These are phyloP conservation scores for Chytriomyces confervae DNA, from an alignment of 192 early-diverging fungal genomes.

Conservation along the genomic window DNA sequence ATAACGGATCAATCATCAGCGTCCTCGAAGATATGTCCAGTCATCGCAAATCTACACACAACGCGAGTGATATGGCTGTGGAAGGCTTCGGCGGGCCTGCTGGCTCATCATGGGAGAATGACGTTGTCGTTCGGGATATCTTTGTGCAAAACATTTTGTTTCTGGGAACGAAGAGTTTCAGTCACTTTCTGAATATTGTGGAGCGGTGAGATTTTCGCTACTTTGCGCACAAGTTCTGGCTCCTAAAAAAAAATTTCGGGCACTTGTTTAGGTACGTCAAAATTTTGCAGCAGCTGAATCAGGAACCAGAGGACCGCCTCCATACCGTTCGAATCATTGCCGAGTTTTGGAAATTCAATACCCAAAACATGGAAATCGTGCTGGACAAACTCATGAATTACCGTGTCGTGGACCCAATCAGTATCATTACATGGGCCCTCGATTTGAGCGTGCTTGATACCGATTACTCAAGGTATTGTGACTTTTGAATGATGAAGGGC, in stretches of 20 bases:
- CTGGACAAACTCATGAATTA: slow-evolving; percentile 96
- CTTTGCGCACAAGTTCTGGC: neutral
- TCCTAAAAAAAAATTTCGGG: neutral
- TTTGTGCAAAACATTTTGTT: slow-evolving; percentile 85
- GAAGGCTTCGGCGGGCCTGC: slow-evolving; percentile 16
- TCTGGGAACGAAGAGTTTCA: slow-evolving; percentile 91
- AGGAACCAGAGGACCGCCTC: slow-evolving; percentile 66
- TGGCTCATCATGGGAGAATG: slow-evolving; percentile 10
- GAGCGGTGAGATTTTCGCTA: slow-evolving; percentile 66
- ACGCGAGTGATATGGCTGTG: slow-evolving; percentile 11
- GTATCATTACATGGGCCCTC: slow-evolving; percentile 83
- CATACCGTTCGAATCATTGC: slow-evolving; percentile 79
- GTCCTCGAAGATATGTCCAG: slow-evolving; percentile 37
- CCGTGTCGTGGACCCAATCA: slow-evolving; percentile 83
- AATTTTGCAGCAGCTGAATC: slow-evolving; percentile 66
- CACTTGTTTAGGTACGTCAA: slow-evolving; percentile 61
- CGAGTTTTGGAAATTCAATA: slow-evolving; percentile 87
- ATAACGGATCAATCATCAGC: slow-evolving; percentile 21
- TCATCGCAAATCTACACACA: slow-evolving; percentile 12
- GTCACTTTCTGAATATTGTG: slow-evolving; percentile 89
- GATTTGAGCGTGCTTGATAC: slow-evolving; percentile 35
- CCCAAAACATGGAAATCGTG: slow-evolving; percentile 90
- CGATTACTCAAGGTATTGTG: slow-evolving; percentile 41
- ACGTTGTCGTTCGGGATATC: slow-evolving; percentile 65
- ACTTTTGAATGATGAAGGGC: no score